Percentiles rank a stretch among this genome's conserved stretches.
These are phyloP conservation scores for Triticum monococcum DNA, from an alignment of 176 grass and related monocot species.

Conservation along the genomic window DNA sequence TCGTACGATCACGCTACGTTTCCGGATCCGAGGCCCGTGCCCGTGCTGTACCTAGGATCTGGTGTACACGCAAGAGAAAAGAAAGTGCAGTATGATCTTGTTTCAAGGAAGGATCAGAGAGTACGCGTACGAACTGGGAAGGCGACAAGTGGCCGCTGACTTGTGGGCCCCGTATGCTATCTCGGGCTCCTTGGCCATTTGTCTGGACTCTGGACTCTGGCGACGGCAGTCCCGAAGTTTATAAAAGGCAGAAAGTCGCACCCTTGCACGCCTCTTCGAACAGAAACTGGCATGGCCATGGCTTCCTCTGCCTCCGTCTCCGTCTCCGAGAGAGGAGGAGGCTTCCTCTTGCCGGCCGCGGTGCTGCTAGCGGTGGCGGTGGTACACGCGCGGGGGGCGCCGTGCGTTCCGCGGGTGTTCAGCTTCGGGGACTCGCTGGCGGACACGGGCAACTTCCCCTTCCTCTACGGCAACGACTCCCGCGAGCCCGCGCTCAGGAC, in stretches of 20 bases:
- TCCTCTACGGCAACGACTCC: conserved; percentile 32
- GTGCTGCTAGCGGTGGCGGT: neutral
- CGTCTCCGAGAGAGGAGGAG: neutral
- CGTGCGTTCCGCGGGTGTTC: conserved; percentile 62
- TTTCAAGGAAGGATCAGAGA: neutral
- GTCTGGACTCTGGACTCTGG: too few relatives aligned
- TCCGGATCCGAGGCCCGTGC: too few relatives aligned
- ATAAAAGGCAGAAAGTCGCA: neutral
- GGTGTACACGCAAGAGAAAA: neutral
- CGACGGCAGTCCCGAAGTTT: neutral
- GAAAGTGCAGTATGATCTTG: neutral
- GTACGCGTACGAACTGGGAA: neutral
- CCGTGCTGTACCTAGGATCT: neutral
- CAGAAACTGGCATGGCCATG: conserved; percentile 35
- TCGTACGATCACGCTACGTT: neutral
- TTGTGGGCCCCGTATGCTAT: neutral
- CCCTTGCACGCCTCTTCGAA: neutral
- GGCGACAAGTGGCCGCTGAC: neutral
- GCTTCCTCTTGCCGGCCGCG: neutral
- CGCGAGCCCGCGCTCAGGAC: conserved; percentile 34
- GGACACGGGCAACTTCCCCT: conserved; percentile 73
- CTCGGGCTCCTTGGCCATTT: neutral
- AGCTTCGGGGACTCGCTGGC: conserved; percentile 85
- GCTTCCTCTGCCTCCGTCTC: neutral
- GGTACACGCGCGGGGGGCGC: neutral